A percentile compares a stretch with the other conserved stretches of the same genome.
phyloP scores from a whole-genome alignment of 164 flowering plant genomes.

The Tetrastigma voinierianum region DNA sequence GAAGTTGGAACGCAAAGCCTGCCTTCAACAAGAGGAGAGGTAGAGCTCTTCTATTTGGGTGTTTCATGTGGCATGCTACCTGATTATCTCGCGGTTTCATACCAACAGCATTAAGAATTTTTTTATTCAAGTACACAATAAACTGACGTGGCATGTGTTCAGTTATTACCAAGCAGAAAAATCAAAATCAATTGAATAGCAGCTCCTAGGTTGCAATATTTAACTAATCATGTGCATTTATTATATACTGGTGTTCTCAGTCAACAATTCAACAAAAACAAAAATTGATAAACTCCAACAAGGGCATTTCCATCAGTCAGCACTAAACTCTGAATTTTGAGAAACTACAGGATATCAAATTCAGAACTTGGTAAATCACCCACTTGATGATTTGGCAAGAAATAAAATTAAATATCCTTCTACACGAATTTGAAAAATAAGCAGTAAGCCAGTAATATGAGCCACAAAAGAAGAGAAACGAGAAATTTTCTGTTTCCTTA shows the following conservation, averaged over 20 bases:
- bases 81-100: no score
- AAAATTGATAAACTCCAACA: background rate
- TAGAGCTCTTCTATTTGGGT: no score
- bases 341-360: background rate
- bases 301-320: background rate
- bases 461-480: background rate
- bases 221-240: background rate
- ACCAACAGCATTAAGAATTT: no score
- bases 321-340: background rate
- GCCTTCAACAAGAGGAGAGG: no score
- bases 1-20: no score
- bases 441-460: background rate
- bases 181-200: background rate
- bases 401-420: background rate
- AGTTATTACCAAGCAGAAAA: background rate
- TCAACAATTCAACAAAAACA: background rate
- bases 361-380: background rate
- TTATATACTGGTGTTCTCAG: background rate
- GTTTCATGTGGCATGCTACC: no score
- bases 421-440: conserved; percentile 1
- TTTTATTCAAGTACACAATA: background rate
- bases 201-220: background rate
- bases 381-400: background rate
- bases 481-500: conserved; percentile 29
- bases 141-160: background rate